phyloP scores from a whole-genome alignment of 495 filamentous ascomycete species.

The Parathielavia appendiculata region DNA sequence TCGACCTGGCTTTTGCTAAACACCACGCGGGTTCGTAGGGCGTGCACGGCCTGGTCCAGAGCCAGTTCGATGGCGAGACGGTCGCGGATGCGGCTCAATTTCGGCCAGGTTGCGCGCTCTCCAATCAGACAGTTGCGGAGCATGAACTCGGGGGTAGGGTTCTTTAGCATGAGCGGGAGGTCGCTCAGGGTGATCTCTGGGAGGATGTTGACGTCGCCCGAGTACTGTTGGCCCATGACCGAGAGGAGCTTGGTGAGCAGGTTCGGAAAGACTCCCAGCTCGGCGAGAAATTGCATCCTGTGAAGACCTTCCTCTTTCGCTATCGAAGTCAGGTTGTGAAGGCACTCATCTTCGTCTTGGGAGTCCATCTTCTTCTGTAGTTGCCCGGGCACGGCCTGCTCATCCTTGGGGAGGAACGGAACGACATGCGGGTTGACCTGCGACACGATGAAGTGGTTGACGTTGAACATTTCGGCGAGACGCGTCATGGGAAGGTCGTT shows the following conservation, averaged over 20 bases:
- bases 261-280: slow-evolving; percentile 79
- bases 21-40: slow-evolving; percentile 67
- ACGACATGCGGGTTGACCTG: slow-evolving; percentile 94
- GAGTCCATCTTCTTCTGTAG: slow-evolving; percentile 27
- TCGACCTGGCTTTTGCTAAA: slow-evolving; percentile 72
- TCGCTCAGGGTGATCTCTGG: slow-evolving; percentile 71
- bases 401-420: slow-evolving; percentile 74
- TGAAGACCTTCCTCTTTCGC: slow-evolving; percentile 79
- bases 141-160: slow-evolving; percentile 92
- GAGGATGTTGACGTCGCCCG: slow-evolving; percentile 92
- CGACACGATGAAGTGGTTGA: slow-evolving; percentile 96
- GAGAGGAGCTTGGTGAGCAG: slow-evolving; percentile 71
- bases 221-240: slow-evolving; percentile 83
- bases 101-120: slow-evolving; percentile 87
- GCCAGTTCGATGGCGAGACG: slow-evolving; percentile 82
- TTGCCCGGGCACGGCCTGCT: slow-evolving; percentile 46
- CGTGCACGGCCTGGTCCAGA: slow-evolving; percentile 75
- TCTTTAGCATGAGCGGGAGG: slow-evolving; percentile 71
- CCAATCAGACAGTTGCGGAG: slow-evolving; percentile 65
- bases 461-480: slow-evolving; percentile 92
- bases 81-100: slow-evolving; percentile 73
- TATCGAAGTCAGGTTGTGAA: slow-evolving; percentile 60
- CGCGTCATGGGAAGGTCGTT: slow-evolving; percentile 90
- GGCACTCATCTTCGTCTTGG: slow-evolving; percentile 47
- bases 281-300: slow-evolving; percentile 73